Conservation (phyloP, 1,139 yeast species). For the Geotrichum australiense region DNA sequence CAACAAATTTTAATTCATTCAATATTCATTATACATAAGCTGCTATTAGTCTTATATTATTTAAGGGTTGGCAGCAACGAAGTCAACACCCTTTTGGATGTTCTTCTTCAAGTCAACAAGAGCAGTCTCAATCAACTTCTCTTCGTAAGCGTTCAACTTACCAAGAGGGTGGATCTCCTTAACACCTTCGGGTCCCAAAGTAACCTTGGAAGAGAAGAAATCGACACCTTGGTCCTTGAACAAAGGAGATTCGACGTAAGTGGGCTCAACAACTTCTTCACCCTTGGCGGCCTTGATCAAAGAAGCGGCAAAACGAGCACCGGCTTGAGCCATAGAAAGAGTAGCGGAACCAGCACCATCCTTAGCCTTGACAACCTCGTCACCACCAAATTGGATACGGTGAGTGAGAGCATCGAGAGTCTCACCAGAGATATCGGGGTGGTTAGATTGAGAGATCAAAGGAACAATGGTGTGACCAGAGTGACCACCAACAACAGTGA, state of each 20-base stretch:
- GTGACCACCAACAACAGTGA: constrained; percentile 95
- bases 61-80: constrained; percentile 40
- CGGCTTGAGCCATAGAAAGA: constrained; percentile 95
- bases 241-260: constrained; percentile 64
- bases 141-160: constrained; percentile 77
- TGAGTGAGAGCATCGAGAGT: constrained; percentile 63
- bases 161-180: constrained; percentile 67
- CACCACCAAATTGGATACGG: constrained; percentile 96
- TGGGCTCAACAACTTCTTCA: constrained; percentile 48
- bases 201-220: constrained; percentile 89
- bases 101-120: constrained; percentile 45
- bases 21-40: too few species aligned
- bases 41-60: too few species aligned
- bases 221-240: constrained; percentile 81
- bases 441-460: constrained; percentile 58
- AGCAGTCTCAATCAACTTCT: constrained; percentile 49
- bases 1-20: too few species aligned
- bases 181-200: constrained; percentile 85
- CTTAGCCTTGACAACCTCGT: constrained; percentile 93
- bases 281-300: constrained; percentile 50
- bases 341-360: constrained; percentile 95
- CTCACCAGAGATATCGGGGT: constrained; percentile 54
- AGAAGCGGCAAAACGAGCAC: constrained; percentile 64
- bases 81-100: constrained; percentile 66
- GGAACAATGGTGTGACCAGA: constrained; percentile 94